Evolutionary conservation across 768 basidiomycete species (phyloP).

Genomic region (Termitomyces sp.): DNA sequence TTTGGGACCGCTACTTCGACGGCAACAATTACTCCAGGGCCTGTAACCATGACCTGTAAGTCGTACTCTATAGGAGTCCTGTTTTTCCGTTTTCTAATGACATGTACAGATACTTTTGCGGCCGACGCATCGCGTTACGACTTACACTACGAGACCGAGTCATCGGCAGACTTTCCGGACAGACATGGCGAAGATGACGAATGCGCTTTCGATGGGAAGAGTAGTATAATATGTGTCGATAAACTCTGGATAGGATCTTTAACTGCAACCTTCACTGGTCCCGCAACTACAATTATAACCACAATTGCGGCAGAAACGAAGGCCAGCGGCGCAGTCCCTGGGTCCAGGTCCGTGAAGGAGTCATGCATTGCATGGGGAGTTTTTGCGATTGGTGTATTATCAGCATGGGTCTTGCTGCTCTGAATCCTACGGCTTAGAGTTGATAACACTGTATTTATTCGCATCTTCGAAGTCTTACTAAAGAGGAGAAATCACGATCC

Average conservation of each 20-base stretch:
- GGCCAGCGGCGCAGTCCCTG: background rate
- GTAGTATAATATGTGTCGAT: background rate
- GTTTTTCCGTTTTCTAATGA: background rate
- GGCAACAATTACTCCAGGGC: background rate
- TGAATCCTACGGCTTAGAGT: too few relatives aligned
- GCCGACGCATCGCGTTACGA: background rate
- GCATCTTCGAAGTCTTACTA: too few relatives aligned
- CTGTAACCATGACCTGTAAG: background rate
- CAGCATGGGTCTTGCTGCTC: background rate
- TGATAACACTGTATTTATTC: too few relatives aligned
- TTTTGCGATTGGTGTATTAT: background rate
- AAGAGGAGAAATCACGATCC: too few relatives aligned
- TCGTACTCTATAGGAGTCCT: background rate
- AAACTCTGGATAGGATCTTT: background rate
- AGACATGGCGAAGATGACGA: background rate
- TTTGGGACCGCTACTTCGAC: background rate
- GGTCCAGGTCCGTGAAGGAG: background rate
- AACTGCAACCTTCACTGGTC: background rate
- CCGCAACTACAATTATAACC: background rate
- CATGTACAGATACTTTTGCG: background rate
- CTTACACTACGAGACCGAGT: background rate
- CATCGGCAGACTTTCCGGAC: background rate
- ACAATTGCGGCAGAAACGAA: background rate
- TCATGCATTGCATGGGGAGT: background rate
- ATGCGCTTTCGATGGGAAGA: background rate